Conservation (phyloP, 139 green algal genomes). For the Eudorina sp. region DNA sequence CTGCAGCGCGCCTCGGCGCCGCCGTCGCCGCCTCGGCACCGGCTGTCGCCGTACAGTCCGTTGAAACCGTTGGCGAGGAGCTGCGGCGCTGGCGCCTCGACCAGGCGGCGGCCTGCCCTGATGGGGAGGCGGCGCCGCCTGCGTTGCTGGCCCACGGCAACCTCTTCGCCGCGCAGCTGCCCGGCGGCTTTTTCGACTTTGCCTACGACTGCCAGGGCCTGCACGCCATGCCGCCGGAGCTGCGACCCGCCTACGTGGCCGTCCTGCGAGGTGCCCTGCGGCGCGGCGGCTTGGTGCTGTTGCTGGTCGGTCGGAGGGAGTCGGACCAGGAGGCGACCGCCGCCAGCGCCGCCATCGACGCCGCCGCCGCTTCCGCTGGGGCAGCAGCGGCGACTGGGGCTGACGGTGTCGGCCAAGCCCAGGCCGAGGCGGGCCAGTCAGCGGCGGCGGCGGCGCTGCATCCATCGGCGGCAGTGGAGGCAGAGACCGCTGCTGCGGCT, state of each 20-base stretch:
- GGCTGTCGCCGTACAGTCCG: not conserved
- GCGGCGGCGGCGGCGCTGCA: not conserved
- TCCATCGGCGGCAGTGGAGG: not conserved
- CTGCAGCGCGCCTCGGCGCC: not conserved
- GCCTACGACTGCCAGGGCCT: constrained; percentile 34
- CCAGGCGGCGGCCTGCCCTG: not conserved
- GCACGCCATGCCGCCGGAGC: constrained; percentile 13
- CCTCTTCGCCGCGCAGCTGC: not conserved
- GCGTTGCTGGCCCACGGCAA: not conserved
- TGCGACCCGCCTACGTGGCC: not conserved
- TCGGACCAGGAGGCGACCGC: not conserved
- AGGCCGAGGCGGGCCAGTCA: too few relatives aligned
- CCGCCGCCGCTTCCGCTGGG: too few relatives aligned
- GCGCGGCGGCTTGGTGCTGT: not conserved
- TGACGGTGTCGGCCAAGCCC: too few relatives aligned
- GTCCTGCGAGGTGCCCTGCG: not conserved
- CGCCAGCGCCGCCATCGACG: too few relatives aligned
- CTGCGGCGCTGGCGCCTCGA: not conserved
- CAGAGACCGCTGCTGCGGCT: not conserved
- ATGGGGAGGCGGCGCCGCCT: not conserved
- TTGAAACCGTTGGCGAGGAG: not conserved
- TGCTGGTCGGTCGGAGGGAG: constrained; percentile 18
- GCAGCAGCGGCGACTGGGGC: too few relatives aligned
- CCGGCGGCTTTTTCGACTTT: not conserved
- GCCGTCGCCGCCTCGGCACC: not conserved